Conservation (phyloP, 192 early-diverging fungal species). For the Backusella circina region DNA sequence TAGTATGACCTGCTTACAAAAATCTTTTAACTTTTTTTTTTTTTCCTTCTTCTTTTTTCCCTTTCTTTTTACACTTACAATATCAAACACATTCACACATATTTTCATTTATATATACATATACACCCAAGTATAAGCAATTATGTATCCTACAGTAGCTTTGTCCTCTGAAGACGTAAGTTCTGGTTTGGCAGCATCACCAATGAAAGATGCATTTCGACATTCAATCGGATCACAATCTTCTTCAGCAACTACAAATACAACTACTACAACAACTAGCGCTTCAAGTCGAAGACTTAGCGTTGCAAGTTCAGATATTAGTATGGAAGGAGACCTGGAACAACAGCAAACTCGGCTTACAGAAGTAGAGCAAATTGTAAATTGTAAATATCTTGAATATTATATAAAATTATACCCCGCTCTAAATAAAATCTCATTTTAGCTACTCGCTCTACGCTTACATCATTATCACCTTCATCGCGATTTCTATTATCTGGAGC, state of each 20-base stretch:
- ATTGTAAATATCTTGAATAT: not conserved
- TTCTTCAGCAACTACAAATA: not conserved
- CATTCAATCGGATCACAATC: conserved; percentile 1
- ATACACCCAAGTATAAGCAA: not conserved
- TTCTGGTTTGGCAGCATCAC: not conserved
- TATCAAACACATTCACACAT: not conserved
- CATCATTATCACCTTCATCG: conserved; percentile 9
- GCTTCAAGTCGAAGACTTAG: not conserved
- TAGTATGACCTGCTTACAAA: not conserved
- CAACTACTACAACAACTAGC: not conserved
- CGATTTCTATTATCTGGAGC: conserved; percentile 14
- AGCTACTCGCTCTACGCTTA: conserved; percentile 9
- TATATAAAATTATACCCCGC: not conserved
- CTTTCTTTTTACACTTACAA: not conserved
- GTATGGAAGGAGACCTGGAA: not conserved
- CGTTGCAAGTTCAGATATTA: not conserved
- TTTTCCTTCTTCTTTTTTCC: not conserved
- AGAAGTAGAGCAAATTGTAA: not conserved
- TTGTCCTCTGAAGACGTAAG: not conserved
- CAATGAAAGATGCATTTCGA: not conserved
- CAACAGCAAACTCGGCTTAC: not conserved
- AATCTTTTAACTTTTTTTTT: not conserved
- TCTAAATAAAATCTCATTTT: not conserved
- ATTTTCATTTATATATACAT: not conserved
- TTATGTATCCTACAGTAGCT: not conserved